Evolutionary conservation across 2,329 filamentous ascomycete genomes (phyloP).

Genomic region (Ophiostoma pallidulum): DNA sequence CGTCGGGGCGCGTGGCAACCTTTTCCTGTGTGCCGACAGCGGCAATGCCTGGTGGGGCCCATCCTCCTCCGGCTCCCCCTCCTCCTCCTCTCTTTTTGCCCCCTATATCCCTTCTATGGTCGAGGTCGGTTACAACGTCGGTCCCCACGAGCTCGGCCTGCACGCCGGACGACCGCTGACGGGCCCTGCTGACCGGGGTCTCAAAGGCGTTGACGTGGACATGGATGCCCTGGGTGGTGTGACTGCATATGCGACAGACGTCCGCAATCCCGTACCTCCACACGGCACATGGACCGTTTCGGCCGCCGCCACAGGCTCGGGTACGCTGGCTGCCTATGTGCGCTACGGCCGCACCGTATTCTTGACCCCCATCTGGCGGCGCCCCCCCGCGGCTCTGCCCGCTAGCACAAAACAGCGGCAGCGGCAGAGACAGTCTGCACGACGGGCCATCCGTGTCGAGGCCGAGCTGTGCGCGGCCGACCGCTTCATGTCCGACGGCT

Average conservation of each 20-base stretch:
- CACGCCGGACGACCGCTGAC: constrained; percentile 24
- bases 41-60: constrained; percentile 28
- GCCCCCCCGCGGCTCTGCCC: not conserved
- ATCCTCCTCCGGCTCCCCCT: not conserved
- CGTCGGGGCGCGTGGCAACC: constrained; percentile 19
- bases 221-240: constrained; percentile 16
- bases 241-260: not conserved
- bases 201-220: constrained; percentile 30
- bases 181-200: constrained; percentile 24
- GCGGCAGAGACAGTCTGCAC: constrained; percentile 3
- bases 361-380: constrained; percentile 17
- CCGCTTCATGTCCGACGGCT: constrained; percentile 25
- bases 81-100: constrained; percentile 10
- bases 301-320: constrained; percentile 22
- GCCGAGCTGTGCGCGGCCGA: constrained; percentile 33
- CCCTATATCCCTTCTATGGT: constrained; percentile 26
- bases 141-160: constrained; percentile 24
- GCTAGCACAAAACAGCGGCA: not conserved
- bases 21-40: constrained; percentile 32
- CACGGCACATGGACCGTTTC: constrained; percentile 32
- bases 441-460: constrained; percentile 28
- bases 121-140: constrained; percentile 32
- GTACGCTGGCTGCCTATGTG: constrained; percentile 27
- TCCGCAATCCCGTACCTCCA: not conserved
- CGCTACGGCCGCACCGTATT: constrained; percentile 29